Conservation (phyloP, 164 flowering plant genomes). For the Vitis cinerea region DNA sequence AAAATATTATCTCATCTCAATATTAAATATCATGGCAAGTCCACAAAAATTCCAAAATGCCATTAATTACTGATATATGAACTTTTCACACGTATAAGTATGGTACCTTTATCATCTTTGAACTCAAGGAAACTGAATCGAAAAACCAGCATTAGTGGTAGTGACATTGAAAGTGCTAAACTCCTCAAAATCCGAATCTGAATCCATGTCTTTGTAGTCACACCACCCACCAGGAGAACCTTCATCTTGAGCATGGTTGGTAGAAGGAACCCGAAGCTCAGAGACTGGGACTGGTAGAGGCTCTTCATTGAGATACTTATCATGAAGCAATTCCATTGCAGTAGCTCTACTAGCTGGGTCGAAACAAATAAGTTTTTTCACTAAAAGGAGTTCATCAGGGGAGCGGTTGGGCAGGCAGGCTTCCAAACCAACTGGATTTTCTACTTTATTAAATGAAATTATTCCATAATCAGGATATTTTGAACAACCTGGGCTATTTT, state of each 20-base stretch:
- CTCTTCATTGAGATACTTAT: constrained; percentile 66
- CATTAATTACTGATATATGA: too few species aligned
- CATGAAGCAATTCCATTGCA: constrained; percentile 72
- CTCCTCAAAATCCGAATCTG: constrained; percentile 82
- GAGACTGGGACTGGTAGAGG: constrained; percentile 71
- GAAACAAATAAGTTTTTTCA: constrained; percentile 60
- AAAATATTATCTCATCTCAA: too few species aligned
- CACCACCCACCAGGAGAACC: constrained; percentile 49
- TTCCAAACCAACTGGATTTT: constrained; percentile 60
- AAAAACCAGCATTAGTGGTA: constrained; percentile 57
- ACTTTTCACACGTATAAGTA: too few species aligned
- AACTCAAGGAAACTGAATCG: constrained; percentile 61
- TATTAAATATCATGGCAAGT: too few species aligned
- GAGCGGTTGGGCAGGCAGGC: constrained; percentile 55
- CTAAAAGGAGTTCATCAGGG: constrained; percentile 52
- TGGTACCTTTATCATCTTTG: background rate
- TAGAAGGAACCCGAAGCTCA: constrained; percentile 65
- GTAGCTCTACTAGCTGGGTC: constrained; percentile 77
- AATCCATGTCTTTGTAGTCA: constrained; percentile 40
- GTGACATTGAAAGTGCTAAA: constrained; percentile 44
- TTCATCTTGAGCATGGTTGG: constrained; percentile 47
- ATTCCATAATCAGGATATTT: constrained; percentile 73
- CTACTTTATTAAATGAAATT: constrained; percentile 64
- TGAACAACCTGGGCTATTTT: constrained; percentile 68
- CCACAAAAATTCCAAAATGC: too few species aligned